Base-by-base conservation (phyloP, 2,329 filamentous ascomycete species). In the Fusarium robinianum region DNA sequence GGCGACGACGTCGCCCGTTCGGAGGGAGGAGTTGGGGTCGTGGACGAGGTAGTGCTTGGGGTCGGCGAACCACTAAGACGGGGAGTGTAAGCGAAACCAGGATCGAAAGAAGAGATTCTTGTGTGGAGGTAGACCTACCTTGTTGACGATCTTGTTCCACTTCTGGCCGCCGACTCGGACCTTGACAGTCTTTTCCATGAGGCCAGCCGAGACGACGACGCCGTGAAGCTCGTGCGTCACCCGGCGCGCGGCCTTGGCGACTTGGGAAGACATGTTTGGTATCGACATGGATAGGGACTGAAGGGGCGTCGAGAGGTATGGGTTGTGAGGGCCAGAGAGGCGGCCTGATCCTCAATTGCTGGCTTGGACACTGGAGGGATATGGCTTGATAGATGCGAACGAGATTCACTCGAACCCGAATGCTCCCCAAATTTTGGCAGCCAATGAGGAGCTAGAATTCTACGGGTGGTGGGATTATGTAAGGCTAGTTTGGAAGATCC, bases 131-230 rank as follows among this genome's bases (percentile, higher is more conserved):
- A 9, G 29, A 36, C 65, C 40, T 65, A 88, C 87, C 76, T 92
- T 92, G 64, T 83, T 77, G 41, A 92, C 79, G 51, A 78, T 75
- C 46, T 77, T 78, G 65, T 91, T 87, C 84, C 85, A 92, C 64
- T 81, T 78, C 63, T 84, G 80, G 10, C 77, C 79, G 37, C 85
- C 84, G 10, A 91, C 77, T 55, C 83, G 80, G 51, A 91, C 88
- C 69, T 88, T 90, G 44, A 90, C 86, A 3, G 87, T 90, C 69
- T 85, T 88, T 46, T 82, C 71, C 85, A 90, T 90, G 46, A 84
- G 77, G 14, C 88, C 88, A 6, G 87, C 83, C 27, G 87, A 89
- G 35, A 91, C 80, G 16, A 92, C 88, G 26, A 92, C 81, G 51
- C 86, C 87, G 49, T 77, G 75, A 44, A 82, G 64, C 61, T 81